Conservation (phyloP, 345 rosid species). For the Lepidium aucheri region DNA sequence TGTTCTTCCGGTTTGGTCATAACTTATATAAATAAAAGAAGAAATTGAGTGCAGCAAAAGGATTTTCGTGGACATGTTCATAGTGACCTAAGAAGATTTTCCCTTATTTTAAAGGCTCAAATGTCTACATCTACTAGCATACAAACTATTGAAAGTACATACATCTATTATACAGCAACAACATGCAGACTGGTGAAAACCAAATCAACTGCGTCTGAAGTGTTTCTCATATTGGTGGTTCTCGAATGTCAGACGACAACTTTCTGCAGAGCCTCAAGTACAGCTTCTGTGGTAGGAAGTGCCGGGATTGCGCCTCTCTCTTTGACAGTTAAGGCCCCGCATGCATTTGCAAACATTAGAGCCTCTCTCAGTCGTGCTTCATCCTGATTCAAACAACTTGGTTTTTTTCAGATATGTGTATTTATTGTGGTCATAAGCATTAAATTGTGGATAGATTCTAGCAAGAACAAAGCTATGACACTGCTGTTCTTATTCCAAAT, state of each 20-base stretch:
- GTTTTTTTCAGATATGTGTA: constrained; percentile 12
- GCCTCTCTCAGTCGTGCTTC: constrained; percentile 66
- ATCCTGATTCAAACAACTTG: constrained; percentile 32
- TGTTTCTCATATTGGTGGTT: neutral
- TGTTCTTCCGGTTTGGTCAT: neutral
- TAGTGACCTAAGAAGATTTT: no score
- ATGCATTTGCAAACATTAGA: constrained; percentile 76
- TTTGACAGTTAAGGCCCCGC: constrained; percentile 86
- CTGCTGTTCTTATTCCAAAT: neutral
- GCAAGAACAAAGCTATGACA: neutral
- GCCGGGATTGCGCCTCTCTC: constrained; percentile 96
- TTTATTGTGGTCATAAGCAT: neutral
- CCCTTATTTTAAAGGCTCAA: neutral
- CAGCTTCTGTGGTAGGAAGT: constrained; percentile 73
- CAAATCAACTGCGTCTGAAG: neutral
- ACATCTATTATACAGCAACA: constrained; percentile 12
- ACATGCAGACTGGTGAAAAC: neutral
- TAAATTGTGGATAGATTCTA: neutral
- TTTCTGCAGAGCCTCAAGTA: constrained; percentile 41
- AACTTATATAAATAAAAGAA: neutral
- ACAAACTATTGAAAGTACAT: neutral
- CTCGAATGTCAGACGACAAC: constrained; percentile 24
- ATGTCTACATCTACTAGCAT: neutral
- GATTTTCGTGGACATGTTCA: no score
- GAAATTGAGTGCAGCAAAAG: neutral